A percentile compares a stretch with the other conserved stretches of the same genome.
Conservation (phyloP, 306 rosid genomes). For the Calophaca sinica region DNA sequence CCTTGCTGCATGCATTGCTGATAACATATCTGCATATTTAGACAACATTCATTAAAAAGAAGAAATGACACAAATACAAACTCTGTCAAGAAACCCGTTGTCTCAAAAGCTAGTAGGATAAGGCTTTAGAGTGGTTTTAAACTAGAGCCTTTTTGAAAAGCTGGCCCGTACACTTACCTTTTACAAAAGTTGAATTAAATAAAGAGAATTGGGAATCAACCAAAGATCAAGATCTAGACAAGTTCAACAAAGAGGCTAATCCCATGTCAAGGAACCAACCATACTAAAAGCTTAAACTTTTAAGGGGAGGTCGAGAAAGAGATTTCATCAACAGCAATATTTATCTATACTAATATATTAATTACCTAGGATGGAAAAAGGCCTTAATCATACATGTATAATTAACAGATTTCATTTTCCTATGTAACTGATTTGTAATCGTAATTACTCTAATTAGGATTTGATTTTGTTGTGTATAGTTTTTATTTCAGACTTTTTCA, state of each 20-base stretch:
- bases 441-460: background rate
- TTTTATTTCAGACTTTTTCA: background rate
- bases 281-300: conserved; percentile 1
- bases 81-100: conserved; percentile 9
- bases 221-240: conserved; percentile 25
- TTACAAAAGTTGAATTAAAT: background rate
- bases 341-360: conserved; percentile 19
- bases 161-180: background rate
- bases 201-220: conserved; percentile 7
- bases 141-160: conserved; percentile 5
- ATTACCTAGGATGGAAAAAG: conserved; percentile 80
- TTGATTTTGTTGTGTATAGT: background rate
- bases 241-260: conserved; percentile 23
- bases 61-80: background rate
- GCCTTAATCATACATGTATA: background rate
- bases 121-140: conserved; percentile 3
- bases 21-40: conserved; percentile 78
- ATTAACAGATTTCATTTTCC: background rate
- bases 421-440: background rate
- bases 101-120: conserved; percentile 10
- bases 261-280: conserved; percentile 27
- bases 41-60: conserved; percentile 41
- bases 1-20: conserved; percentile 92
- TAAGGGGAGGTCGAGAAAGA: background rate
- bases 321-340: conserved; percentile 6